Base-by-base conservation (phyloP, 495 filamentous ascomycete genomes). In the Xylaria flabelliformis region DNA sequence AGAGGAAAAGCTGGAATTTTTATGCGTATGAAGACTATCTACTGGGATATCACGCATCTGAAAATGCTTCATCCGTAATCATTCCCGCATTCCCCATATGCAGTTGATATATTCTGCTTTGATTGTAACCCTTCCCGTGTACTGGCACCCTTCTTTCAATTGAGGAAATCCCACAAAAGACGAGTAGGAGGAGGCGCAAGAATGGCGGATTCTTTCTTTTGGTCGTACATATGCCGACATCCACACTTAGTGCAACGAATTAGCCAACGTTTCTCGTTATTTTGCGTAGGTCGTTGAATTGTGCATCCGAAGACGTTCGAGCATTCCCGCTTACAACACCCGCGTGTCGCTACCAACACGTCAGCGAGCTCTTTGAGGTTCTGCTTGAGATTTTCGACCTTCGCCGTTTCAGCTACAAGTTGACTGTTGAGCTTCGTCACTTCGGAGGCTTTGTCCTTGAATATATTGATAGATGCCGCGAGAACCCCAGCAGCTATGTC, bases 401-500 rank as follows among this genome's bases (percentile, higher is more conserved):
- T 32, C 9, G 3, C 32, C 6, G n/a, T 4, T 9, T 9, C 17
- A 10, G 3, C 6, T 36, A 36, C 1, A 32, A 62, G 0, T 19
- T 41, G n/a, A n/a, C 0, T 32, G 0, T 34, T 19, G 5, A 58
- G 56, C 56, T 39, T 10, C 34, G 3, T 36, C 34, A 36, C 34
- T 36, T 36, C 34, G 34, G 34, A 5, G 6, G 3, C 6, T 4
- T 36, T 36, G 34, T 36, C 34, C 6, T 4, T 36, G 36, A 39
- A 39, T 8, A 39, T 26, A 7, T 62, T 10, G 5, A 10, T 19
- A 0, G n/a, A 44, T 2, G 10, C 19, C 24, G 0, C 2, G 15
- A 65, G 63, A 12, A 65, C 24, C 7, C n/a, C 41, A 19, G 63
- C 63, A 65, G 63, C 63, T 1, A 65, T 48, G 15, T 65, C 42